A percentile compares a stretch with the other conserved stretches of the same genome.
Evolutionary conservation across 129 eudicot species (phyloP).

Genomic region (Lactuca saligna): DNA sequence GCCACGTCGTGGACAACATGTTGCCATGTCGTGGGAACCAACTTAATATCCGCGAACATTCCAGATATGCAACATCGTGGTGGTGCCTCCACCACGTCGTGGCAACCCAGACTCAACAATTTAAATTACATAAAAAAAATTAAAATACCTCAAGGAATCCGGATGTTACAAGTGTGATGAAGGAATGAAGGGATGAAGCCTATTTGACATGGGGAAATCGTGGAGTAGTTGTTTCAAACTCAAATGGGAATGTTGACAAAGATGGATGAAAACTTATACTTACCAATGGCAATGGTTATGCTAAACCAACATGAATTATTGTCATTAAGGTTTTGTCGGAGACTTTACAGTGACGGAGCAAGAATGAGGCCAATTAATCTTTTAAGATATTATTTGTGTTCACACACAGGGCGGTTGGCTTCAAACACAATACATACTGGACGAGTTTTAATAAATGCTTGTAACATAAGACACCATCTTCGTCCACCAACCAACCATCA

Average conservation of each 20-base stretch:
- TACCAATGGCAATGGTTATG: constrained; percentile 46
- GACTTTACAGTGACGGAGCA: too few species aligned
- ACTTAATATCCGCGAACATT: too few species aligned
- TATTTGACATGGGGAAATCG: constrained; percentile 73
- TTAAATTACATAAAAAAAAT: too few species aligned
- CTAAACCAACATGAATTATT: constrained; percentile 41
- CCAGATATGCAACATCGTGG: too few species aligned
- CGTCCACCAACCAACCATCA: too few species aligned
- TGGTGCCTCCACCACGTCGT: too few species aligned
- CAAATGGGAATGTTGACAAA: constrained; percentile 12
- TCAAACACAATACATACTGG: neutral
- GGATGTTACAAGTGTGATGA: neutral
- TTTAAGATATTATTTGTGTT: too few species aligned
- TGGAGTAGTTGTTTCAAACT: constrained; percentile 44
- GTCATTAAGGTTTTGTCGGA: constrained; percentile 21
- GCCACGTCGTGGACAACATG: too few species aligned
- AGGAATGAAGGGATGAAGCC: constrained; percentile 33
- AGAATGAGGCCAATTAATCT: too few species aligned
- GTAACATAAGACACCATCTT: neutral
- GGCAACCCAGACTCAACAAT: too few species aligned
- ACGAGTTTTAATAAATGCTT: neutral
- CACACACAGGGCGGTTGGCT: neutral
- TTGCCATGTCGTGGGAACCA: too few species aligned
- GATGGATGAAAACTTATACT: constrained; percentile 39
- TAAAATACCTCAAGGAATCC: too few species aligned